Conservation (phyloP, 163 green algal genomes). For the Scenedesmus sp. region DNA sequence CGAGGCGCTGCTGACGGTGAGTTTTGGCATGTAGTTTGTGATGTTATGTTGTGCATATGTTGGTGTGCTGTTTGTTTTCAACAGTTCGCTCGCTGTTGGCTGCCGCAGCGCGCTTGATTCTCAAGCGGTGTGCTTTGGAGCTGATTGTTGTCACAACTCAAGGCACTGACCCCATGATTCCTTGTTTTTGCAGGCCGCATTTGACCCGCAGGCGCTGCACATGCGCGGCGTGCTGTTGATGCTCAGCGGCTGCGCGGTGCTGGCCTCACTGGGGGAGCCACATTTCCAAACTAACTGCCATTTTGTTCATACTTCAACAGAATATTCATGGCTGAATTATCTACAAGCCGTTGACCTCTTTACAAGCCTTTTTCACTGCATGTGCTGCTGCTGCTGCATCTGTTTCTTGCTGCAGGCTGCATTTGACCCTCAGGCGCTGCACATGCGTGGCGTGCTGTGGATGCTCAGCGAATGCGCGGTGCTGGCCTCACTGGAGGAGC, state of each 20-base stretch:
- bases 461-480: constrained; percentile 60
- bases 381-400: neutral
- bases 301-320: too few species aligned
- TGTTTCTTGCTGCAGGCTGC: constrained; percentile 44
- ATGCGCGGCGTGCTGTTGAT: constrained; percentile 58
- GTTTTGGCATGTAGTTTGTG: neutral
- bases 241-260: constrained; percentile 59
- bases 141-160: neutral
- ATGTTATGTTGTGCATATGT: neutral
- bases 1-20: neutral
- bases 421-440: constrained; percentile 66
- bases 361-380: neutral
- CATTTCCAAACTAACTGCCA: too few species aligned
- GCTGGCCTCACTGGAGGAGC: constrained; percentile 70
- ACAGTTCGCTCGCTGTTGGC: too few species aligned
- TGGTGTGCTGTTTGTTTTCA: neutral
- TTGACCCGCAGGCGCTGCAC: constrained; percentile 64
- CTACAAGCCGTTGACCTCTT: neutral
- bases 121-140: neutral
- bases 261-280: constrained; percentile 70
- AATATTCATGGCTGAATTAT: too few species aligned
- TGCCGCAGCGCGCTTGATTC: too few species aligned
- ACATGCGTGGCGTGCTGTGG: constrained; percentile 60
- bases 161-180: neutral
- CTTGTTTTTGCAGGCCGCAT: constrained; percentile 48